Percentiles rank a stretch among this genome's conserved stretches.
Conservation (phyloP, 257 asterid genomes). For the Datura wrightii region DNA sequence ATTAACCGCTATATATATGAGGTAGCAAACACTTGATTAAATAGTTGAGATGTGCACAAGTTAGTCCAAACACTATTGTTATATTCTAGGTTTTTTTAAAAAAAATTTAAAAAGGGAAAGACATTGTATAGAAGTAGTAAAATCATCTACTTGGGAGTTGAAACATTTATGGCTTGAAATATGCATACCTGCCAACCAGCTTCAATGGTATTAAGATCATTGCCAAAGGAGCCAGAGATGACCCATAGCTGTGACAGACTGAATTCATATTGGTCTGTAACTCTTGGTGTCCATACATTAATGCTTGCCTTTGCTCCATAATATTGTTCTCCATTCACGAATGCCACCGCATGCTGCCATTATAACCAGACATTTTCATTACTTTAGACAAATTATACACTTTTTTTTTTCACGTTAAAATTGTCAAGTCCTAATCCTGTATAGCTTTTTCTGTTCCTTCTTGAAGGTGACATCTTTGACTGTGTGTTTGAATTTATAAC, state of each 20-base stretch:
- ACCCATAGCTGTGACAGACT: conserved; percentile 92
- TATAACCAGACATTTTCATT: not conserved
- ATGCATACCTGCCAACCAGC: conserved; percentile 96
- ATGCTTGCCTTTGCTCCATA: conserved; percentile 94
- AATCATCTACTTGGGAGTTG: not conserved
- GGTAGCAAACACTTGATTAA: too few relatives aligned
- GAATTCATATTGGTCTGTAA: conserved; percentile 83
- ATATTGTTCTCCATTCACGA: conserved; percentile 81
- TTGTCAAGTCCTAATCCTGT: not conserved
- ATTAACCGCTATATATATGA: too few relatives aligned
- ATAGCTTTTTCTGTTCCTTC: not conserved
- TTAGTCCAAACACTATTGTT: not conserved
- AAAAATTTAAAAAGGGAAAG: not conserved
- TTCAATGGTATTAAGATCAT: conserved; percentile 97
- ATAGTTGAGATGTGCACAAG: not conserved
- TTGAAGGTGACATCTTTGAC: conserved; percentile 18
- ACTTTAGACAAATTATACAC: not conserved
- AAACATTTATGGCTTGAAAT: not conserved
- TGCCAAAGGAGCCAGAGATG: conserved; percentile 87
- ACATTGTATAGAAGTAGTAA: not conserved
- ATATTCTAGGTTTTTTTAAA: too few relatives aligned
- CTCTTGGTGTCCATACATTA: conserved; percentile 92
- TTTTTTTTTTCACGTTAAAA: not conserved
- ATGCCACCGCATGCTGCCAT: conserved; percentile 90
- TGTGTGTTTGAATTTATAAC: not conserved